Evolutionary conservation across 1,139 yeast species (phyloP), one percentile per base, ranked within the genome.

Genomic region (Pneumocystis oryctolagi): DNA sequence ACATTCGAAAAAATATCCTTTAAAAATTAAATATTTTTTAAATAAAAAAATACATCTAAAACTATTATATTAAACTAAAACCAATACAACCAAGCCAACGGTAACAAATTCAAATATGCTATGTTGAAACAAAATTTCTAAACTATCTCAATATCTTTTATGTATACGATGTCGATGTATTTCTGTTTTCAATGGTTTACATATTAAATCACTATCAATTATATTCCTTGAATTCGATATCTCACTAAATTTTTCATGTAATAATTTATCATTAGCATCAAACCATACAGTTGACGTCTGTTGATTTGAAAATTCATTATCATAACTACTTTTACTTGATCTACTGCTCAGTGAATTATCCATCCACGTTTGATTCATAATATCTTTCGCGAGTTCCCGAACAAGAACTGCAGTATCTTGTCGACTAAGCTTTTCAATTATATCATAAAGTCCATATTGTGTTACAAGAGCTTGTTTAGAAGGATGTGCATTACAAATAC

Each of bases 381-480:
- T 64, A 34, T 63, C 65, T 60, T 66, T 61, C 5, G 69, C 65
- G 18, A 67, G 59, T 30, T 66, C 68, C 39, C 59, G 35, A 20
- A 67, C 69, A 20, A 67, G 66, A 42, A 67, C 62, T 8, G 69
- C 66, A 16, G 63, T 61, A 34, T 65, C 68, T 30, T 39, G 62
- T 30, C 47, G 60, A 25, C 60, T 60, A 30, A 66, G 60, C 8
- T 59, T 39, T 16, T 31, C 42, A 39, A 67, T 42, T 18, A 61
- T 59, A 25, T 63, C 63, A 6, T 35, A 60, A 37, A 66, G 60
- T 14, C 59, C 66, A 61, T 60, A 58, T 18, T 56, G 61, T 14
- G 60, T 34, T 6, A 63, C 30, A 16, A 60, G 42, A 28, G 47
- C 55, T 20, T 31, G 34, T 39, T 57, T 58, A 28, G 25, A 47